Base-by-base conservation (phyloP, 345 rosid genomes). In the Eucalyptus pauciflora region DNA sequence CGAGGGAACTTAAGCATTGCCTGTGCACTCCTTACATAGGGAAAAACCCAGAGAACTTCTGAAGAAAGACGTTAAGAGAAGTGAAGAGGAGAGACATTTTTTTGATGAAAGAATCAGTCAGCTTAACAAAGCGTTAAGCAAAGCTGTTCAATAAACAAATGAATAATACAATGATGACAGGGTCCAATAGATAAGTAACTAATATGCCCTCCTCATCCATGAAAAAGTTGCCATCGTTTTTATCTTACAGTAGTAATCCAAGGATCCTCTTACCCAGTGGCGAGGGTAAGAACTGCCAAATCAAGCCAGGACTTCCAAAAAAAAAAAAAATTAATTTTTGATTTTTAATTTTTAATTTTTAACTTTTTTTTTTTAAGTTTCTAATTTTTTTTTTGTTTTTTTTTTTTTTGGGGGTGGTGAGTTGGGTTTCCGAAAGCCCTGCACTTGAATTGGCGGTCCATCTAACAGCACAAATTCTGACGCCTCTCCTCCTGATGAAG, bases 321-420 rank as follows among this genome's bases (percentile, higher is more conserved):
- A 52, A 52, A 52, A n/a, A 52, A 52, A 49, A 6, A 51, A 15
- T 50, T 15, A 50, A 50, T 51, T 43, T 41, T 41, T 41, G 1
- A 41, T 41, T 41, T 41, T 41, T 1, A 41, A 41, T 41, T 41
- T 41, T 41, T 41, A 41, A 5, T 41, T 41, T 41, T 41, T 15
- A 52, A 17, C 7, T 52, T 22, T 56, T 8, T 22, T 6, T 6
- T 54, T 3, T 51, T 16, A 7, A 7, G 0, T 22, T 54, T 4
- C 22, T 54, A 7, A 20, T 7, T 52, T 18, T 52, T 20, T 20
- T 54, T 20, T 22, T 54, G n/a, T n/a, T n/a, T n/a, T n/a, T n/a
- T n/a, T n/a, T n/a, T n/a, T n/a, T 54, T 22, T 1, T 33, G 3
- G 3, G 3, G 33, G 33, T 33, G 33, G 33, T 33, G 33, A 33